Base-by-base conservation (phyloP, 2,329 filamentous ascomycete genomes). In the Moelleriella libera region DNA sequence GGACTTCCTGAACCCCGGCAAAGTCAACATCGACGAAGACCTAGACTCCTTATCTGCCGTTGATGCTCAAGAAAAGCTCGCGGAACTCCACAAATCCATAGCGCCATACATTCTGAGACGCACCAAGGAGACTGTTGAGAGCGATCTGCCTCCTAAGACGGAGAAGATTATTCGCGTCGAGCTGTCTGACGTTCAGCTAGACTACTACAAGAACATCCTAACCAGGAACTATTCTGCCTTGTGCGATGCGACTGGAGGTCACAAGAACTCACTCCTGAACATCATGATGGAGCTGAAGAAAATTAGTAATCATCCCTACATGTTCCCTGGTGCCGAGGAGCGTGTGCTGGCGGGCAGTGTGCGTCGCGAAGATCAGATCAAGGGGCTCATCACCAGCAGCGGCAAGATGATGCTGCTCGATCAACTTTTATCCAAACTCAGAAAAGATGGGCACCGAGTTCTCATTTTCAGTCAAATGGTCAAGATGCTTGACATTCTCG, bases 241-340 rank as follows among this genome's bases (percentile, higher is more conserved):
- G 32, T 95, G 94, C 57, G 86, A 95, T 59, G 90, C 88, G 43
- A 82, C 83, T 43, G 87, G 80, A 51, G 92, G 90, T 5, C 87
- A 94, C 63, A 97, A 95, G 65, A 90, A 94, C 55, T 97, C 90
- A 0, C 69, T 98, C 11, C 71, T 98, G 53, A 98, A 98, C 65
- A 92, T 98, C 62, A 96, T 98, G 80, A 98, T 98, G 92, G 92
- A 98, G 64, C 67, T 98, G 58, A 98, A 98, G 71, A 98, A 98
- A 66, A 88, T 92, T 62, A 97, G 90, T 68, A 98, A 98, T 59
- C 92, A 98, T 60, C 90, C 92, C 1, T 94, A 96, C 68, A 94
- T 98, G 83, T 97, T 98, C 57, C 84, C 86, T 2, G 89, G 88
- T 52, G 90, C 88, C 2, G 92, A 98, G 61, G 86, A 94, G 49